Conservation (phyloP, 2,329 filamentous ascomycete genomes). For the Xylaria polymorpha region DNA sequence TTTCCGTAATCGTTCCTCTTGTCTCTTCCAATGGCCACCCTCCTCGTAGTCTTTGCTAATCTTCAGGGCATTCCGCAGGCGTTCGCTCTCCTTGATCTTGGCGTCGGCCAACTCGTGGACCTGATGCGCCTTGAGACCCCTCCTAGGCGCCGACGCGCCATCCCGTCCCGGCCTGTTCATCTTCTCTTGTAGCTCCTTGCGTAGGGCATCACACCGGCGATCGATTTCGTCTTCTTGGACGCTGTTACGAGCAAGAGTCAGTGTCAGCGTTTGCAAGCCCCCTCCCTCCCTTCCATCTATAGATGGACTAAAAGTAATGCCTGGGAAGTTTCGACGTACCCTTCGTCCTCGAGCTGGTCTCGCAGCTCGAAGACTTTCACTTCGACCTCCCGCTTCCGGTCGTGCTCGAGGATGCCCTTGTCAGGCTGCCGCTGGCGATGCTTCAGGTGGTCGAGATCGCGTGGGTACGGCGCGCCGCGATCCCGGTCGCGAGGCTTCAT, state of each 20-base stretch:
- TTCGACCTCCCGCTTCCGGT: constrained; percentile 89
- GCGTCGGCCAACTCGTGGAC: constrained; percentile 96
- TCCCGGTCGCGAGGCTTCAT: constrained; percentile 88
- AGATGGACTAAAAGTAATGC: not conserved
- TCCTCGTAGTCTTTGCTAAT: constrained; percentile 89
- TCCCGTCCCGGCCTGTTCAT: constrained; percentile 57
- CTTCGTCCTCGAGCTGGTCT: constrained; percentile 92
- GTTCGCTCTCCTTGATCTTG: constrained; percentile 95
- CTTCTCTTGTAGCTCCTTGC: constrained; percentile 71
- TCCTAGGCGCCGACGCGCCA: constrained; percentile 54
- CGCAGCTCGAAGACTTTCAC: constrained; percentile 92
- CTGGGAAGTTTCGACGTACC: constrained; percentile 60
- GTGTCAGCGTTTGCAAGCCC: constrained; percentile 1
- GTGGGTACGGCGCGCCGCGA: constrained; percentile 77
- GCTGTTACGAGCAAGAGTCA: constrained; percentile 55
- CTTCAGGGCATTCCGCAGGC: constrained; percentile 84
- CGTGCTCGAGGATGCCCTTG: constrained; percentile 92
- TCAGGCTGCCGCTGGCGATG: constrained; percentile 88
- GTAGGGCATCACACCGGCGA: constrained; percentile 72
- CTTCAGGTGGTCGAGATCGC: constrained; percentile 74
- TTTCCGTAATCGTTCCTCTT: constrained; percentile 74
- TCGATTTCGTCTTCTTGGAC: constrained; percentile 94
- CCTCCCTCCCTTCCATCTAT: not conserved
- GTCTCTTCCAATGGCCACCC: constrained; percentile 84
- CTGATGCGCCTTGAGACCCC: constrained; percentile 86